Conservation (phyloP, 306 rosid species). For the Vigna trinervia region DNA sequence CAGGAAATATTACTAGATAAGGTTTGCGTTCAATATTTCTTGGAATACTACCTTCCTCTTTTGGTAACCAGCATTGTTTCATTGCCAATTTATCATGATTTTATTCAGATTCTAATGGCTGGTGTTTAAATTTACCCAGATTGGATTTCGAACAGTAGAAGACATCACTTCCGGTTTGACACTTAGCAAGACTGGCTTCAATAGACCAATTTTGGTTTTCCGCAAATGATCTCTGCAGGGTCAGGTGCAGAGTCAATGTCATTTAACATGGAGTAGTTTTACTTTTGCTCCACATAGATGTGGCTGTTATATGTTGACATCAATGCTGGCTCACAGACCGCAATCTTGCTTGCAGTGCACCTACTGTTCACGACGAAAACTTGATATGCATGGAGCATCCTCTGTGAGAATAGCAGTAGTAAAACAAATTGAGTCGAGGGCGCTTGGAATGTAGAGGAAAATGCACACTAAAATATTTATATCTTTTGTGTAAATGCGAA, state of each 20-base stretch:
- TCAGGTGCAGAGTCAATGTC: constrained; percentile 2
- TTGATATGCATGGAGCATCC: neutral
- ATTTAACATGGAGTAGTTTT: constrained; percentile 25
- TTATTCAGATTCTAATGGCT: constrained; percentile 36
- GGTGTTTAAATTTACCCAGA: constrained; percentile 52
- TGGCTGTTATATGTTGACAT: constrained; percentile 18
- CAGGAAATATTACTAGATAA: constrained; percentile 88
- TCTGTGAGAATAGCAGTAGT: constrained; percentile 2
- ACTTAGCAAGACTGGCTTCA: constrained; percentile 76
- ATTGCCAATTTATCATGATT: constrained; percentile 6
- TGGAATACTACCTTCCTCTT: neutral
- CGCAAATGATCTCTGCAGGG: constrained; percentile 53
- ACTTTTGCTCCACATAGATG: constrained; percentile 14
- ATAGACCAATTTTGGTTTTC: constrained; percentile 83
- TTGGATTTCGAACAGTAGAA: constrained; percentile 81
- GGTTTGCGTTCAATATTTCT: constrained; percentile 52
- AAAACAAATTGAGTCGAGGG: constrained; percentile 25
- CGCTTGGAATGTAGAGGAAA: constrained; percentile 38
- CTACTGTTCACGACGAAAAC: neutral
- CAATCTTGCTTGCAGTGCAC: constrained; percentile 30
- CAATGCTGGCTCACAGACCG: constrained; percentile 8
- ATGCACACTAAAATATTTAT: neutral
- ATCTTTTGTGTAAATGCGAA: constrained; percentile 18
- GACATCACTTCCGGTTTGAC: constrained; percentile 63
- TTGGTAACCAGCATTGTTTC: constrained; percentile 28